phyloP scores from a whole-genome alignment of 2,329 filamentous ascomycete genomes.

The Coniochaeta prunicola region DNA sequence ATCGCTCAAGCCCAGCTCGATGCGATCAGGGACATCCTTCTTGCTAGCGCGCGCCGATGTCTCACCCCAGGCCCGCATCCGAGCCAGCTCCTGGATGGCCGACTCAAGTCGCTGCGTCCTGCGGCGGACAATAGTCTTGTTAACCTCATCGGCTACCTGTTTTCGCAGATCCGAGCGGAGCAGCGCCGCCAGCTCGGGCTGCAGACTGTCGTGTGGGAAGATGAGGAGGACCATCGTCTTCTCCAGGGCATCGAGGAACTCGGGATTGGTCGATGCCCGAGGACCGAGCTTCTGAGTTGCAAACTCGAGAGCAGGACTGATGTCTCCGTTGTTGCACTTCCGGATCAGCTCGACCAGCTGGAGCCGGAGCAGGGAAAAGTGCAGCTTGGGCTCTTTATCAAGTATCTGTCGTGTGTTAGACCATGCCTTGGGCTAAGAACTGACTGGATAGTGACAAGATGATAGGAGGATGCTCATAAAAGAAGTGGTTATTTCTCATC shows the following conservation, averaged over 20 bases:
- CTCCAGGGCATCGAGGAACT: conserved; percentile 82
- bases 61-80: conserved; percentile 82
- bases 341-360: conserved; percentile 94
- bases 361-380: conserved; percentile 83
- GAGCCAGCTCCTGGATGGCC: conserved; percentile 73
- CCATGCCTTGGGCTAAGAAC: conserved; percentile 16
- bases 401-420: conserved; percentile 60
- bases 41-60: conserved; percentile 42
- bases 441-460: conserved; percentile 19
- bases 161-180: conserved; percentile 73
- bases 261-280: conserved; percentile 70
- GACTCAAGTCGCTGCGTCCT: conserved; percentile 71
- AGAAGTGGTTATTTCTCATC: conserved; percentile 78
- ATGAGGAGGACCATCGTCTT: conserved; percentile 88
- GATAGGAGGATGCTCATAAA: conserved; percentile 54
- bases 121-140: conserved; percentile 73
- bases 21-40: conserved; percentile 29
- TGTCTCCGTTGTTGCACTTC: conserved; percentile 65
- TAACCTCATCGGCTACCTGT: conserved; percentile 81
- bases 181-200: conserved; percentile 67
- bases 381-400: conserved; percentile 72
- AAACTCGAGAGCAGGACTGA: conserved; percentile 74
- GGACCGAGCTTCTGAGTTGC: conserved; percentile 83
- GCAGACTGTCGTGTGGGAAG: conserved; percentile 73
- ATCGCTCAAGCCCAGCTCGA: conserved; percentile 30